A percentile compares a stretch with the other conserved stretches of the same genome.
These are phyloP conservation scores for Ambrosiella cleistominuta DNA, from an alignment of 2,329 filamentous ascomycete species.

Conservation along the genomic window DNA sequence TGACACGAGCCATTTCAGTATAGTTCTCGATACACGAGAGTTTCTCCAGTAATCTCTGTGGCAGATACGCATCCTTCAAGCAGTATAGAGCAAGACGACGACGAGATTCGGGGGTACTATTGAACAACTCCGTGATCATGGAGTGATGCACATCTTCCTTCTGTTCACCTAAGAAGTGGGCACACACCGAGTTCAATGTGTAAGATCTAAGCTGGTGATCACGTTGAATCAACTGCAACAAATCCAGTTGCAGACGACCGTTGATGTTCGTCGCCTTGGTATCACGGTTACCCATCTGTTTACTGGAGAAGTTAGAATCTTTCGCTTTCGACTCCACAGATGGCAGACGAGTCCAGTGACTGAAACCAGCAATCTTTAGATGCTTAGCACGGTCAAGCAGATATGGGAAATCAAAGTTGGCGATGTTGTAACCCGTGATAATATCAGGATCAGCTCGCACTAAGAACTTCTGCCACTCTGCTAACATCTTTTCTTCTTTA, in stretches of 20 bases:
- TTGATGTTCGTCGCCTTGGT: slow-evolving; percentile 91
- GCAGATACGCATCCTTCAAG: slow-evolving; percentile 90
- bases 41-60: slow-evolving; percentile 90
- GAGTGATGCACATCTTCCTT: slow-evolving; percentile 98
- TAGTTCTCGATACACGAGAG: slow-evolving; percentile 97
- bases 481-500: slow-evolving; percentile 75
- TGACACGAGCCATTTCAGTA: slow-evolving; percentile 98
- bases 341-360: slow-evolving; percentile 71
- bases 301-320: slow-evolving; percentile 81
- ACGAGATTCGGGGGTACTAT: slow-evolving; percentile 83
- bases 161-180: slow-evolving; percentile 88
- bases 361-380: slow-evolving; percentile 62
- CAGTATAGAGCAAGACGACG: slow-evolving; percentile 88
- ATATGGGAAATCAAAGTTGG: slow-evolving; percentile 98
- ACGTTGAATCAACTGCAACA: slow-evolving; percentile 85
- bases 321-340: slow-evolving; percentile 53
- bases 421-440: slow-evolving; percentile 96
- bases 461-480: slow-evolving; percentile 78
- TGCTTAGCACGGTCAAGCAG: slow-evolving; percentile 74
- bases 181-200: slow-evolving; percentile 87
- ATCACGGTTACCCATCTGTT: slow-evolving; percentile 94
- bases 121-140: slow-evolving; percentile 97
- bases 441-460: slow-evolving; percentile 86
- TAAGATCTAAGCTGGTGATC: slow-evolving; percentile 94
- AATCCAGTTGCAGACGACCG: slow-evolving; percentile 77